Evolutionary conservation across 805 yeast genomes (phyloP), one percentile per base, ranked within the genome.

Genomic region (Schwanniomyces vanrijiae): DNA sequence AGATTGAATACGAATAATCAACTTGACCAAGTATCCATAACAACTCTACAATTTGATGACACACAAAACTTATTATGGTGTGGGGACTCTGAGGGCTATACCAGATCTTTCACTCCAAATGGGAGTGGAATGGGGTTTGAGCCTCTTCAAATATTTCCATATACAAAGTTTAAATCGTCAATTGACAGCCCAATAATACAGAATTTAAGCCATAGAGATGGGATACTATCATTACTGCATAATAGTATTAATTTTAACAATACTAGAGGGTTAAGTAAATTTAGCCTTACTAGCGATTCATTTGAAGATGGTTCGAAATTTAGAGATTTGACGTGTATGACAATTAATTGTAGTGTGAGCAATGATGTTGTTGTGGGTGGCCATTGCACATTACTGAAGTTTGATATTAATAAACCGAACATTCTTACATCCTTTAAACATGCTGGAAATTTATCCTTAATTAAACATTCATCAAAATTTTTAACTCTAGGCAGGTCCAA

Each of bases 61-160:
- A 68, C 77, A n/a, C 79, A 83, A 49, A 94, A 91, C 55, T 69
- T 94, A 39, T 61, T 91, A 1, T 92, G 98, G 98, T 75, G 84
- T 1, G 96, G 96, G 14, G 94, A 88, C 60, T 63, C 80, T 1
- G 75, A 71, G 33, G 88, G 91, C 3, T 61, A 57, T 52, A 55
- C 73, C 5, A 53, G 64, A 9, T 67, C 73, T n/a, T 68, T 58
- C 49, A 55, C 70, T 2, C 61, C 68, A 21, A 28, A 56, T 40
- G 49, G 51, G 42, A 28, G 50, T 26, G 47, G 52, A 13, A 51
- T 53, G 40, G 58, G 63, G 2, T 57, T 53, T 48, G 53, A 46
- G 26, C 45, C 49, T 5, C 41, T 59, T 22, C 62, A 53, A 37
- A 47, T 71, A 21, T 64, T 56, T 49, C 68, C 75, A 2, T 73